Conservation (phyloP, 345 rosid genomes). For the Populus simonii region DNA sequence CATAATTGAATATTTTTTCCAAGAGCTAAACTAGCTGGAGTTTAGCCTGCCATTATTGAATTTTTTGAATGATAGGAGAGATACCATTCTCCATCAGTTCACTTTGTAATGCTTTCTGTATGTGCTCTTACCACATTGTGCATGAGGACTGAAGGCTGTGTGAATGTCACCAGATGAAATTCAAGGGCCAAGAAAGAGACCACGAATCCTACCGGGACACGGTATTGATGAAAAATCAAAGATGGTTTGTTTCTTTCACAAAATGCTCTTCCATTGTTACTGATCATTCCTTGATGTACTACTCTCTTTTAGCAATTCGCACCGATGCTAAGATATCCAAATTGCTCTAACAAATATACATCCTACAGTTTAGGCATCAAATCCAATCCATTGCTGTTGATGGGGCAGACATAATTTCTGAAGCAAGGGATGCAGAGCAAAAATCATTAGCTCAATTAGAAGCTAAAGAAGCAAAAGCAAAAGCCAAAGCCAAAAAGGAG, state of each 20-base stretch:
- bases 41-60: not conserved
- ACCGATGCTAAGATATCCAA: not conserved
- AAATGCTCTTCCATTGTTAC: not conserved
- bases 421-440: slow-evolving; percentile 49
- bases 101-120: slow-evolving; percentile 7
- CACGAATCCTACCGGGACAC: slow-evolving; percentile 58
- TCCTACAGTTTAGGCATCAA: slow-evolving; percentile 54
- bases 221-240: slow-evolving; percentile 54
- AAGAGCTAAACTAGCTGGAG: not conserved
- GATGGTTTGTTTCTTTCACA: slow-evolving; percentile 45
- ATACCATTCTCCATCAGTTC: not conserved
- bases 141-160: slow-evolving; percentile 16
- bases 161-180: slow-evolving; percentile 48
- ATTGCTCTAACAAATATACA: not conserved
- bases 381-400: slow-evolving; percentile 57
- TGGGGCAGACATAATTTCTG: slow-evolving; percentile 57
- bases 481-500: slow-evolving; percentile 74
- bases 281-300: not conserved
- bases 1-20: not conserved
- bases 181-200: slow-evolving; percentile 66
- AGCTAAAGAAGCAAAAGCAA: slow-evolving; percentile 58
- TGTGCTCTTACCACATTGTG: not conserved
- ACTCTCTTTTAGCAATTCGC: not conserved
- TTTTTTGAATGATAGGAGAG: not conserved
- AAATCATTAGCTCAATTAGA: slow-evolving; percentile 56